Evolutionary conservation across 2,329 filamentous ascomycete species (phyloP), one percentile per base, ranked within the genome.

Genomic region (Seiridium unicorne): DNA sequence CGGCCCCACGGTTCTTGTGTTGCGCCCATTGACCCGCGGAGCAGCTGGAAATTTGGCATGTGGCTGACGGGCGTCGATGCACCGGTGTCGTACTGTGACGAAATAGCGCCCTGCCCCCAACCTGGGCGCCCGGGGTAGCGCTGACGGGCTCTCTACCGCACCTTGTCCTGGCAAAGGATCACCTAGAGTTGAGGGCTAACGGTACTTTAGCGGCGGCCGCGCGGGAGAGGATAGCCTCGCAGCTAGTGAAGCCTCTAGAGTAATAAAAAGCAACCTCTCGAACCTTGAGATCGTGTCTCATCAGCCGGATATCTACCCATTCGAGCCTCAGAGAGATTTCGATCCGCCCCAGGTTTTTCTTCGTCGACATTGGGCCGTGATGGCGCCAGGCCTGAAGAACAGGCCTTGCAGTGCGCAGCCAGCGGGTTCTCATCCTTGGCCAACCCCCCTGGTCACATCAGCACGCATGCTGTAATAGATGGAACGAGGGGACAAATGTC

Each of bases 1-100:
- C 46, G 44, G 55, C 55, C 55, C 55, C 55, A 40, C 55, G 54
- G 54, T 46, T 47, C 42, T 26, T 18, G 38, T 42, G 38, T 13
- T 42, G 7, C 38, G 18, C 18, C 18, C 18, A 26, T 26, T 26
- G 18, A 26, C 18, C 18, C 18, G 18, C 18, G 18, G 18, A 26
- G 18, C 18, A 26, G 18, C 18, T 26, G 18, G 18, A 32, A 26
- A 11, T 55, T 44, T 55, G 53, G 53, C 53, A 55, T 38, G 53
- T 55, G 53, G 35, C 42, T 26, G 18, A 26, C 18, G 18, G 18
- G 18, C 18, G 18, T 26, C 18, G 18, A 26, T 26, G 18, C 18
- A 2, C 18, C 18, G 18, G 18, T 26, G 18, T 26, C 18, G 18
- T 26, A 26, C 18, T 26, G 18, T 26, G 18, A 26, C 18, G 18